Base-by-base conservation (phyloP, 345 rosid species). In the Toxicodendron radicans region DNA sequence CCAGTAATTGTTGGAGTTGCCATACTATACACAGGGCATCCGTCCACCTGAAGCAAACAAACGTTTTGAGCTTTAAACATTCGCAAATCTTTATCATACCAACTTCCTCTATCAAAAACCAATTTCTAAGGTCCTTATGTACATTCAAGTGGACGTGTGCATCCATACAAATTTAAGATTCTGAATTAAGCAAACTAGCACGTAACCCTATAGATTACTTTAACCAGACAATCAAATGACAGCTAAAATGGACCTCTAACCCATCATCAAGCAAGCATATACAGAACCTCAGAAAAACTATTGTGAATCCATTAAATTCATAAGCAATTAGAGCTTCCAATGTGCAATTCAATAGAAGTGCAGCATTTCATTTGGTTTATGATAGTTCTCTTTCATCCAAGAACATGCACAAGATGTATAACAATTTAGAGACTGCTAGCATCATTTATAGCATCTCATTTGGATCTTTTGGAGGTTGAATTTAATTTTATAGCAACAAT, bases 11-110 rank as follows among this genome's bases (percentile, higher is more conserved):
- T 90, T 78, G 98, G 99, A 79, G 98, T 90, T 65, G 98, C 99
- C 99, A 95, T 92, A 84, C 98, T 95, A 82, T 91, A 95, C 76
- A 92, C 95, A 58, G 97, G 97, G 75, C 87, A 90, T 72, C 89
- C 91, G 79, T 91, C 97, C 68, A 91, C 99, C 98, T 95, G 83
- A 80, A 78, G 60, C 73, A 79, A 59, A 81, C 27, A 70, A 24
- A 75, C 54, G 62, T 48, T 33, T 38, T 20, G 43, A 35, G 52
- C 30, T 56, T 61, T 35, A 57, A 73, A 78, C 6, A n/a, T 7
- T 17, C n/a, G 33, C 23, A 49, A 51, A 58, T 16, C 62, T 73
- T 10, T 20, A 41, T 23, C 43, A 17, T 27, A 56, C 10, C 61
- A 43, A 2, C 35, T 63, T 62, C 27, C 51, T 58, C 13, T 64